Evolutionary conservation across 2,329 filamentous ascomycete genomes (phyloP).

Genomic region (Colletotrichum zoysiae): DNA sequence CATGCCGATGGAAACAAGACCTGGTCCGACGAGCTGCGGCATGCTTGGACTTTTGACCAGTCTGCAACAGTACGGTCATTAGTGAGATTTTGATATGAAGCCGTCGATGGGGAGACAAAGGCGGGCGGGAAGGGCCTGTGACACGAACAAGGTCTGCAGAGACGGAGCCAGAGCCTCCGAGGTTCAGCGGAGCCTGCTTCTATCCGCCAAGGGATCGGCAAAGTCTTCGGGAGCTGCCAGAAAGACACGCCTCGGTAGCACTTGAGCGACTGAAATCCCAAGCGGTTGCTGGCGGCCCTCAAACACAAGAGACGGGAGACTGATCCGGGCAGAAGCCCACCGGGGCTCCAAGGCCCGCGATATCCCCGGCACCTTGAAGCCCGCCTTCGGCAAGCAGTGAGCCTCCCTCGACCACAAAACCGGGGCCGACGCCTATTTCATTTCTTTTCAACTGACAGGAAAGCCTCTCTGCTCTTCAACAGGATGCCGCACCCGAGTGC

Average conservation of each 20-base stretch:
- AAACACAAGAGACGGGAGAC: background rate
- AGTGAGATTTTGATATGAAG: background rate
- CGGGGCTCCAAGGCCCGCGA: background rate
- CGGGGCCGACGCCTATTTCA: no score
- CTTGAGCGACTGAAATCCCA: no score
- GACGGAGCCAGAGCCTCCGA: constrained; percentile 13
- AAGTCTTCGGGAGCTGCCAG: background rate
- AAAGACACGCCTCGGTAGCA: background rate
- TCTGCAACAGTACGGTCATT: fast-evolving
- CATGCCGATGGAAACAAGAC: background rate
- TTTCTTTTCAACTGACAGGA: background rate
- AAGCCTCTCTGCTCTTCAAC: no score
- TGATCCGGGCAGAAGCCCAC: background rate
- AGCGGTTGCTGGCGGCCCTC: background rate
- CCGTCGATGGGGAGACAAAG: background rate
- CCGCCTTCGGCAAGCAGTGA: background rate
- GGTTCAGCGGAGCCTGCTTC: background rate
- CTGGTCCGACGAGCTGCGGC: background rate
- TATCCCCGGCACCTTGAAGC: background rate
- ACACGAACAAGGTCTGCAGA: background rate
- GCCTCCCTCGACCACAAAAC: background rate
- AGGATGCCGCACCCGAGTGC: background rate
- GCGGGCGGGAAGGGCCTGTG: background rate
- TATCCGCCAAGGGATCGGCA: background rate
- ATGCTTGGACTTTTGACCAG: fast-evolving